Conservation (phyloP, 305 asterid genomes). For the Fraxinus nigra region DNA sequence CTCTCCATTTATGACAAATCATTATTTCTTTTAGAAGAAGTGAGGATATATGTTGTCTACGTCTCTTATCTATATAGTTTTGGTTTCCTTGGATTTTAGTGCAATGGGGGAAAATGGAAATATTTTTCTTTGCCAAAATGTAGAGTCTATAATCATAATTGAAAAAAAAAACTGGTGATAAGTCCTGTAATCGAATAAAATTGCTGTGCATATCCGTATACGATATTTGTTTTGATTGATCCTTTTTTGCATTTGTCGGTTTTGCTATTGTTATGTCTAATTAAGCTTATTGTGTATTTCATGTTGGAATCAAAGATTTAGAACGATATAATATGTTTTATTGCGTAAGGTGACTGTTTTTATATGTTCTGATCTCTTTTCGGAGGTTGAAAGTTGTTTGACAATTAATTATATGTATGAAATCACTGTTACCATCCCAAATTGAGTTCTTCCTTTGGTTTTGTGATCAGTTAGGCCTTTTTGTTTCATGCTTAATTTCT, state of each 20-base stretch:
- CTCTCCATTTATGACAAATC: not conserved
- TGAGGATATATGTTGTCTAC: not conserved
- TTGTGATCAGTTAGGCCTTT: not conserved
- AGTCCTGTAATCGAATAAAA: not conserved
- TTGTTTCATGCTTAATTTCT: not conserved
- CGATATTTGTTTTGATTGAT: not conserved
- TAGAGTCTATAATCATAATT: not conserved
- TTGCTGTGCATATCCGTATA: not conserved
- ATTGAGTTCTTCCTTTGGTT: not conserved
- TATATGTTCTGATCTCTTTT: not conserved
- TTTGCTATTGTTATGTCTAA: not conserved
- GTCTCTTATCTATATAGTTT: not conserved
- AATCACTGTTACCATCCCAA: not conserved
- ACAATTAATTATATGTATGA: not conserved
- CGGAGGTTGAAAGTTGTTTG: not conserved
- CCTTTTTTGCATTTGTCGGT: not conserved
- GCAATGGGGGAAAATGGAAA: not conserved
- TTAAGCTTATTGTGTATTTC: not conserved
- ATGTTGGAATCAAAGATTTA: not conserved
- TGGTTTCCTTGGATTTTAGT: not conserved
- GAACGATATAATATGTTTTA: not conserved
- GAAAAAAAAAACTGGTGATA: not conserved
- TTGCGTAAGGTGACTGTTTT: not conserved
- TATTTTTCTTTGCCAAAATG: not conserved
- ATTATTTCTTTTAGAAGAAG: not conserved